phyloP scores from a whole-genome alignment of 768 basidiomycete species.

The Termitomyces sp. region DNA sequence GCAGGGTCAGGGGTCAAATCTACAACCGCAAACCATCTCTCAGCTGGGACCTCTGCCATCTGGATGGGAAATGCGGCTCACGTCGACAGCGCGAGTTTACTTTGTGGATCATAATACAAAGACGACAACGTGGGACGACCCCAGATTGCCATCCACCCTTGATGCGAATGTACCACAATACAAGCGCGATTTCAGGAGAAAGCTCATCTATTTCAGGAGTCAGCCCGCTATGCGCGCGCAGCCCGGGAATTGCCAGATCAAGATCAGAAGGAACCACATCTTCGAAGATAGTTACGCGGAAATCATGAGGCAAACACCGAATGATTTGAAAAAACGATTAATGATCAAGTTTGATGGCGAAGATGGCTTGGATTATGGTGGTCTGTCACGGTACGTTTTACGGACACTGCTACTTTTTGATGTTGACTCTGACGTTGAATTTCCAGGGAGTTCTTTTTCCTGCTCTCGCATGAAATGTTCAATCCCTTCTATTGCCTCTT shows the following conservation, averaged over 20 bases:
- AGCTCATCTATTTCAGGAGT: slow-evolving; percentile 98
- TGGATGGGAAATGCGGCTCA: slow-evolving; percentile 99
- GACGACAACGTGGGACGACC: slow-evolving; percentile 99
- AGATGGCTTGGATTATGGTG: slow-evolving; percentile 98
- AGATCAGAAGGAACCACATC: slow-evolving; percentile 95
- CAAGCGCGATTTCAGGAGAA: slow-evolving; percentile 98
- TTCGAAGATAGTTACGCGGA: slow-evolving; percentile 99
- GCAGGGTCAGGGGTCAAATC: slow-evolving; percentile 77
- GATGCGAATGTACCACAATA: slow-evolving; percentile 98
- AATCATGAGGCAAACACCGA: slow-evolving; percentile 99
- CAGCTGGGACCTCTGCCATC: slow-evolving; percentile 96
- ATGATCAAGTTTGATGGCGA: slow-evolving; percentile 99
- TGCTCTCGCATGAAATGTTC: slow-evolving; percentile 99
- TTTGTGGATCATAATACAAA: slow-evolving; percentile 99
- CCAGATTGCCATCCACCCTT: slow-evolving; percentile 89
- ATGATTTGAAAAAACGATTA: slow-evolving; percentile 94
- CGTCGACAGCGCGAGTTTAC: slow-evolving; percentile 95
- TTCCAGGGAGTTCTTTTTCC: slow-evolving; percentile 97
- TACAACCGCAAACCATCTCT: slow-evolving; percentile 93
- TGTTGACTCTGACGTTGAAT: neutral
- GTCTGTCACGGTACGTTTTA: slow-evolving; percentile 76
- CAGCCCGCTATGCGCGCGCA: slow-evolving; percentile 98
- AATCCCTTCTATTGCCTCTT: slow-evolving; percentile 99
- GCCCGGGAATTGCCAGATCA: slow-evolving; percentile 98
- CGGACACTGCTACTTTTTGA: neutral